Conservation (phyloP, 345 rosid genomes). For the Eucalyptus tenuipes region DNA sequence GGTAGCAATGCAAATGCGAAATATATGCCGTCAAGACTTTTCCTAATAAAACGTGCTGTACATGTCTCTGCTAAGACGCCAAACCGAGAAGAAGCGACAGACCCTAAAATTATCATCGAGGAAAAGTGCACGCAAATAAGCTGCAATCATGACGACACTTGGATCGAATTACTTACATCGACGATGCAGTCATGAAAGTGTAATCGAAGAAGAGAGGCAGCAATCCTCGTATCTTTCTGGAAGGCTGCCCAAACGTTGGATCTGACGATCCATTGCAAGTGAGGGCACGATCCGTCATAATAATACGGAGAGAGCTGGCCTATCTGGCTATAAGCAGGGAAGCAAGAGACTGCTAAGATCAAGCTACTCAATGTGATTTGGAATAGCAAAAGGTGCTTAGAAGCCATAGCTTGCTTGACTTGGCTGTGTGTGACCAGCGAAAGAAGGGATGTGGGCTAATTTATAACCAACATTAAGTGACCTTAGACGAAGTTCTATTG, state of each 20-base stretch:
- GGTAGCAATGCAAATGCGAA: not conserved
- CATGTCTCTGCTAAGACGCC: not conserved
- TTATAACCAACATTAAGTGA: not conserved
- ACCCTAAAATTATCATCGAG: not conserved
- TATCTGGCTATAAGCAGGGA: not conserved
- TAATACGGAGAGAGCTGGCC: conserved; percentile 31
- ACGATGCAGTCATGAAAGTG: conserved; percentile 88
- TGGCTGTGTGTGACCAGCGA: not conserved
- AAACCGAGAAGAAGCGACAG: not conserved
- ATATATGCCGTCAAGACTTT: not conserved
- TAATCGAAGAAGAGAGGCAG: conserved; percentile 81
- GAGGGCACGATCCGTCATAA: conserved; percentile 59
- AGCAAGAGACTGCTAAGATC: not conserved
- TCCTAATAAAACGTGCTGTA: not conserved
- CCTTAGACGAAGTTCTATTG: not conserved
- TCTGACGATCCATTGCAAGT: conserved; percentile 43
- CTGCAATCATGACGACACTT: not conserved
- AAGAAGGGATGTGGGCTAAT: not conserved
- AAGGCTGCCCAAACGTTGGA: conserved; percentile 56
- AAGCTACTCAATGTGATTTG: not conserved
- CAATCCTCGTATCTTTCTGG: conserved; percentile 51
- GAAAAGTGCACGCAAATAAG: not conserved
- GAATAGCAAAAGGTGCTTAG: not conserved
- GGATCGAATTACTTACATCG: conserved; percentile 25
- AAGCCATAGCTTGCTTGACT: not conserved